Conservation (phyloP, 257 asterid species). For the Rauvolfia tetraphylla region DNA sequence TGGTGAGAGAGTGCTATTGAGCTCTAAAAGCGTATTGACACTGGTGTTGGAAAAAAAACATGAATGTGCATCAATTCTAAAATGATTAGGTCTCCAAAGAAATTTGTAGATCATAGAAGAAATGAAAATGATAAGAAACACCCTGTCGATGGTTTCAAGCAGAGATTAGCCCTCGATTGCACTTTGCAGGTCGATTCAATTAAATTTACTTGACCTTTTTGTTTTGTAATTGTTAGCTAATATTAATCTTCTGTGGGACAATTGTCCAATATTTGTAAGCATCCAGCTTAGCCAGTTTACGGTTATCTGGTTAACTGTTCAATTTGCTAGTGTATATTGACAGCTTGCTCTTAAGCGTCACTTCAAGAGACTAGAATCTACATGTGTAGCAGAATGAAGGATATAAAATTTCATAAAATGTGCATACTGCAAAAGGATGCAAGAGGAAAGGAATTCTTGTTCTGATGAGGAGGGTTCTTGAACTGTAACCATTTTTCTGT, state of each 20-base stretch:
- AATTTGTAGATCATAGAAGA: neutral
- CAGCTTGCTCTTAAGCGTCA: too few species aligned
- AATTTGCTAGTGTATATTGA: neutral
- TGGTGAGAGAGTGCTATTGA: neutral
- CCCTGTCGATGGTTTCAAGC: neutral
- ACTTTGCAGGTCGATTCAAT: neutral
- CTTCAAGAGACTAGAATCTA: neutral
- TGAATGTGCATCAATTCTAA: neutral
- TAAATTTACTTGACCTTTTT: neutral
- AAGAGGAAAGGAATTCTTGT: neutral
- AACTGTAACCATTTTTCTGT: neutral
- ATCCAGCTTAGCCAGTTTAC: neutral
- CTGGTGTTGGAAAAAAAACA: neutral
- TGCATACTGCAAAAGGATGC: neutral
- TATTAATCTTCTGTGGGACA: neutral
- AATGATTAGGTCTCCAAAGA: neutral
- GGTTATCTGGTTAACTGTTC: neutral
- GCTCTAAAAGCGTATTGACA: neutral
- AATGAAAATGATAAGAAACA: neutral
- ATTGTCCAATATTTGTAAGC: neutral
- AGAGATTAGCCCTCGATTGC: neutral
- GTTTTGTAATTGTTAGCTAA: neutral
- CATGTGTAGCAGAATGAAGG: neutral
- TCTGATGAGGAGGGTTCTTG: neutral
- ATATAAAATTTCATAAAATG: neutral